These are phyloP conservation scores for Cicer arietinum DNA, from an alignment of 306 rosid genomes.

Conservation along the genomic window DNA sequence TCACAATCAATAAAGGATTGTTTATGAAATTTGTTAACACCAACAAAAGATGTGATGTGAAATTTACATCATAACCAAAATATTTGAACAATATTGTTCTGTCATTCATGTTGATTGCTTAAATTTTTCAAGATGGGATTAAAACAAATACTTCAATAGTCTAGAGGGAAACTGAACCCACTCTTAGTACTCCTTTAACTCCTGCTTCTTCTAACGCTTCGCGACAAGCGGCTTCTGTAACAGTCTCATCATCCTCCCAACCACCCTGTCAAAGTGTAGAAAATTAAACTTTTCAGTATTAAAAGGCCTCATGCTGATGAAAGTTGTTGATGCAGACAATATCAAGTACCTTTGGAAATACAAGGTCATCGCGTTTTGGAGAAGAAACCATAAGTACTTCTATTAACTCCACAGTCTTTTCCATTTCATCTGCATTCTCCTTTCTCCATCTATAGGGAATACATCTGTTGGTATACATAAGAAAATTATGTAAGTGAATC, in stretches of 20 bases:
- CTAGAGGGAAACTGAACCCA: constrained; percentile 52
- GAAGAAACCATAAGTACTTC: constrained; percentile 93
- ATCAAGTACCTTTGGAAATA: constrained; percentile 80
- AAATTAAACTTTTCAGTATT: constrained; percentile 26
- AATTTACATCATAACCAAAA: constrained; percentile 18
- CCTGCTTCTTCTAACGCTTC: constrained; percentile 95
- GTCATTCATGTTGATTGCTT: constrained; percentile 3
- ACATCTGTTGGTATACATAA: constrained; percentile 60
- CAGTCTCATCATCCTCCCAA: constrained; percentile 93
- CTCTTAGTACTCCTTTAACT: constrained; percentile 76
- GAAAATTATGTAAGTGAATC: constrained; percentile 12
- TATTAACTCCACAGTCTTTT: constrained; percentile 49
- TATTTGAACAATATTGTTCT: constrained; percentile 10
- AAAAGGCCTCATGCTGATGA: constrained; percentile 18
- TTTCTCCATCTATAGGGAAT: constrained; percentile 75
- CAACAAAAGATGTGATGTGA: not conserved
- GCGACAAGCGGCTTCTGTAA: constrained; percentile 80
- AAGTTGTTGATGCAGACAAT: constrained; percentile 22
- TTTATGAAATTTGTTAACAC: constrained; percentile 8
- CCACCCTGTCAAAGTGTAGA: constrained; percentile 68
- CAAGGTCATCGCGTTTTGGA: constrained; percentile 80
- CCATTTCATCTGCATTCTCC: constrained; percentile 44
- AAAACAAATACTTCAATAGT: constrained; percentile 25
- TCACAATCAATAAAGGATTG: constrained; percentile 18
- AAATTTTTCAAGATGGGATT: constrained; percentile 8